Percentiles rank a stretch among this genome's conserved stretches.
These are phyloP conservation scores for Pythium diclinum DNA, from an alignment of 352 stramenopile species.

Conservation along the genomic window DNA sequence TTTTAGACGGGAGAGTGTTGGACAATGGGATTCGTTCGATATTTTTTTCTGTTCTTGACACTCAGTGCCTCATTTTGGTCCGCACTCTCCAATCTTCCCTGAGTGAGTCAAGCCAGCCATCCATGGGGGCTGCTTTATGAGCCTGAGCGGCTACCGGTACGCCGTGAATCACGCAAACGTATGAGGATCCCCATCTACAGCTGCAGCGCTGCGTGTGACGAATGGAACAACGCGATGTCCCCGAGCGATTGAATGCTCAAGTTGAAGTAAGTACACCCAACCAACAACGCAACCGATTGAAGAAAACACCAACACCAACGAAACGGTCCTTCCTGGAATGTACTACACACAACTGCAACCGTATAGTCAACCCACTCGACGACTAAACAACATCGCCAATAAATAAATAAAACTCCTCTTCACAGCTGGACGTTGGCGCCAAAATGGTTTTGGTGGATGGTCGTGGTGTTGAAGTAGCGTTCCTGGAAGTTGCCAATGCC, in stretches of 20 bases:
- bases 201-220: no score
- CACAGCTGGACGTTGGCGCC: constrained; percentile 13
- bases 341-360: neutral
- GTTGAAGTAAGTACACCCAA: no score
- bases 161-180: no score
- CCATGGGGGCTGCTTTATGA: no score
- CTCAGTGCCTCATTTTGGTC: no score
- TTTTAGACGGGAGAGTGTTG: neutral
- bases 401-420: neutral
- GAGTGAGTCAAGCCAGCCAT: no score
- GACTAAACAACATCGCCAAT: neutral
- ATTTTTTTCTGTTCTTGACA: neutral
- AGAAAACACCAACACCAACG: neutral
- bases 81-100: no score
- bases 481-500: constrained; percentile 40
- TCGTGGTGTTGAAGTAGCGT: constrained; percentile 31
- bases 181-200: no score
- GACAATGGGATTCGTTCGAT: neutral
- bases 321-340: neutral
- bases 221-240: no score
- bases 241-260: no score
- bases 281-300: no score
- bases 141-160: no score
- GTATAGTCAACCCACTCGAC: neutral
- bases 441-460: constrained; percentile 14